These are phyloP conservation scores for Anisogramma anomala DNA, from an alignment of 2,329 filamentous ascomycete genomes.

Conservation along the genomic window DNA sequence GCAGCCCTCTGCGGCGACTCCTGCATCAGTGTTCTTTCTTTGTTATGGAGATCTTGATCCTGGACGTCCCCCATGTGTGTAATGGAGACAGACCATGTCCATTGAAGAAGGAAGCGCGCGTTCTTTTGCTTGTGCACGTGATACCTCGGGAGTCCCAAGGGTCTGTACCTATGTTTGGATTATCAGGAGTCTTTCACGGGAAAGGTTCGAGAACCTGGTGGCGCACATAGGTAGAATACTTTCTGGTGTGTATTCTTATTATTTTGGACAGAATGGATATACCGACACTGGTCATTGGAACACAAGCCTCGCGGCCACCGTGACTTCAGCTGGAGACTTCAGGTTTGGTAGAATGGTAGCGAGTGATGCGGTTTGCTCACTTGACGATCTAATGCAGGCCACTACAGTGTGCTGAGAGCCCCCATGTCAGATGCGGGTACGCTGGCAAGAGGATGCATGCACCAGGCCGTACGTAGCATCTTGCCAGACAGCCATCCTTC, in stretches of 20 bases:
- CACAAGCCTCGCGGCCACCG: background rate
- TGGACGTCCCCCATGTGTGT: slow-evolving; percentile 4
- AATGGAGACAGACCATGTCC: background rate
- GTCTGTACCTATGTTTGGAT: background rate
- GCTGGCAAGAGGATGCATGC: too few species aligned
- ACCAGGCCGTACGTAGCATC: too few species aligned
- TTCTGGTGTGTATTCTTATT: background rate
- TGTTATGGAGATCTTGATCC: too few species aligned
- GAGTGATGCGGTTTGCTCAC: background rate
- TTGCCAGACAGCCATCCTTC: too few species aligned
- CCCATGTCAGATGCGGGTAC: too few species aligned
- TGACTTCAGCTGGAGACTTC: background rate
- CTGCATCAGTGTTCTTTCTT: background rate
- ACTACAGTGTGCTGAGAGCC: too few species aligned
- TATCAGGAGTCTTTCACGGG: background rate
- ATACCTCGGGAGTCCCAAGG: slow-evolving; percentile 12
- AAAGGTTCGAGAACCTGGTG: background rate
- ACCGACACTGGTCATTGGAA: background rate
- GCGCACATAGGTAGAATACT: too few species aligned
- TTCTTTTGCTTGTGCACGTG: slow-evolving; percentile 9
- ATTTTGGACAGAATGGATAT: slow-evolving; percentile 8
- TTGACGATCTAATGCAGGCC: too few species aligned
- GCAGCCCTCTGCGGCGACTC: background rate
- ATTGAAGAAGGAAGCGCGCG: slow-evolving; percentile 8
- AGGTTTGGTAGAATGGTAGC: background rate